Evolutionary conservation across 306 rosid genomes (phyloP), one percentile per base, ranked within the genome.

Genomic region (Quercus mongolica): DNA sequence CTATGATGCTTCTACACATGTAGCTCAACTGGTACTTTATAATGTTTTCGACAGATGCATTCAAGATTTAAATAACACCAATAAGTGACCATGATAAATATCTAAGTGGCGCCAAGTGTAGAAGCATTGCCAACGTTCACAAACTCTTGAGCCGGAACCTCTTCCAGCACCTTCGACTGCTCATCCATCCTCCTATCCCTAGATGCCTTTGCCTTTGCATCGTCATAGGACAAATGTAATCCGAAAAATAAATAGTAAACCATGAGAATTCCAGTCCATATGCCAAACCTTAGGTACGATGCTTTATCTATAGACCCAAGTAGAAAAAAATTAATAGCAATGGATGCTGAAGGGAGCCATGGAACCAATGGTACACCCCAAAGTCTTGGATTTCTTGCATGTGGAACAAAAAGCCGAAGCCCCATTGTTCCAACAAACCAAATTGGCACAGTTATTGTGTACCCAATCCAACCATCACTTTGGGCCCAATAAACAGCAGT

Each of bases 321-420:
- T 75, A 91, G 89, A 76, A 91, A 94, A 19, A 92, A 30, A 41
- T 94, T 92, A 21, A 94, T 86, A 5, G 85, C 90, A 51, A 94
- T 89, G 0, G 96, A 94, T 0, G 86, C 61, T 0, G 92, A 89
- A 4, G 98, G 97, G 33, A 94, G 28, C 80, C 91, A 92, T 0
- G 98, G 96, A 26, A 94, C 90, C 49, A 89, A 13, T 0, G 97
- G 97, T 13, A 86, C 92, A 0, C 97, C 98, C 98, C 96, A 92
- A 19, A 89, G 38, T 44, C 76, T 88, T 0, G 98, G 94, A 17
- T 73, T 83, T 83, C 81, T 92, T 0, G 91, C 90, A 19, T 81
- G 84, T 0, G 97, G 97, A 25, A 92, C 92, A 25, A 72, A 72
- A 5, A 84, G 0, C 90, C 91, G 80, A 4, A 94, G 80, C 6